Percentiles rank a stretch among this genome's conserved stretches.
phyloP scores from a whole-genome alignment of 306 rosid species.

The Sphenostylis stenocarpa region DNA sequence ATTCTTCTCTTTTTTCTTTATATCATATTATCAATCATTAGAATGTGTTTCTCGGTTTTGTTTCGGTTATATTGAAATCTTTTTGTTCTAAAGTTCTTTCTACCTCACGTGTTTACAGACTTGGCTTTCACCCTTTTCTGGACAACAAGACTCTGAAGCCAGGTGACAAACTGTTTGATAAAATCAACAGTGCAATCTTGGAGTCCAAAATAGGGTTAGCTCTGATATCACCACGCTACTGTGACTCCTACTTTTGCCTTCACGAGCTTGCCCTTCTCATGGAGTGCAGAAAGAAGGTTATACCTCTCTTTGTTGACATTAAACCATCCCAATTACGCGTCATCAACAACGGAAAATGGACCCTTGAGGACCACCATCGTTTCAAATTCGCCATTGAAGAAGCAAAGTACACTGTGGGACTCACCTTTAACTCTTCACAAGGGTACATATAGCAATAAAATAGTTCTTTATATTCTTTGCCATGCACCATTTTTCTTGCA shows the following conservation, averaged over 20 bases:
- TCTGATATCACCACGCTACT: conserved; percentile 61
- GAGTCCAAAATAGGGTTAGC: conserved; percentile 62
- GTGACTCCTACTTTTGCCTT: conserved; percentile 33
- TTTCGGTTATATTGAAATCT: too few species aligned
- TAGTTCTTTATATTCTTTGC: not conserved
- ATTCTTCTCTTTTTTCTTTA: too few species aligned
- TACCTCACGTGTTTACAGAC: not conserved
- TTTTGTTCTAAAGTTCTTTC: not conserved
- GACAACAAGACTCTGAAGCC: conserved; percentile 72
- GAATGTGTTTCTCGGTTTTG: too few species aligned
- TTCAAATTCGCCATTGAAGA: conserved; percentile 53
- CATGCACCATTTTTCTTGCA: not conserved
- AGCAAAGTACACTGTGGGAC: conserved; percentile 59
- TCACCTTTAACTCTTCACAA: conserved; percentile 47
- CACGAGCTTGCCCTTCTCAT: conserved; percentile 61
- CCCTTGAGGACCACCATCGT: conserved; percentile 30
- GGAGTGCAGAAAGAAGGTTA: conserved; percentile 57
- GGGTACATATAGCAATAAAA: conserved; percentile 38
- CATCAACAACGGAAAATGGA: conserved; percentile 9
- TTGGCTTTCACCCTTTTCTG: conserved; percentile 49
- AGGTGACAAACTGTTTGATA: conserved; percentile 67
- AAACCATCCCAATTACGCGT: conserved; percentile 60
- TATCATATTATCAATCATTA: too few species aligned
- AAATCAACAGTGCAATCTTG: conserved; percentile 51
- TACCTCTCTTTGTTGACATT: conserved; percentile 67